Evolutionary conservation across 306 rosid genomes (phyloP).

Genomic region (Alnus rubra): DNA sequence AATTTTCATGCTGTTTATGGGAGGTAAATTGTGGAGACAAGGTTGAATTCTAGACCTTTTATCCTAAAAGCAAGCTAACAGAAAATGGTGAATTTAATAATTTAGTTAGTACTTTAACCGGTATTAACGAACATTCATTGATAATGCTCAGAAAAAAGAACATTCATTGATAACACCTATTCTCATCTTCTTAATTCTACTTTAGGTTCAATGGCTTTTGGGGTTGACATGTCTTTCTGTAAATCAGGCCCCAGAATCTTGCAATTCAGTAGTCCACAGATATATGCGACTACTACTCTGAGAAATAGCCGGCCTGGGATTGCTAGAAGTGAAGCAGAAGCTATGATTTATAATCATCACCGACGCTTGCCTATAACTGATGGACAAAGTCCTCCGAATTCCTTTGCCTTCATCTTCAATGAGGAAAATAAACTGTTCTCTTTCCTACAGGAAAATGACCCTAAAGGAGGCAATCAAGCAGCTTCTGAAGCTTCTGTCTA

Average conservation of each 20-base stretch:
- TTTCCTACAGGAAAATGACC: slow-evolving; percentile 31
- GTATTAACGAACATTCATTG: neutral
- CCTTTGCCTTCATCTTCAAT: slow-evolving; percentile 21
- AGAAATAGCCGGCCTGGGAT: slow-evolving; percentile 33
- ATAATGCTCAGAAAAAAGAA: no score
- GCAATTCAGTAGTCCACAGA: slow-evolving; percentile 50
- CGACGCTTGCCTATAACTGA: slow-evolving; percentile 6
- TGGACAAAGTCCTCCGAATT: slow-evolving; percentile 22
- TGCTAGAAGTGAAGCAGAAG: slow-evolving; percentile 26
- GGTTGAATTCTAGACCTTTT: no score
- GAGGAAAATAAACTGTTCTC: slow-evolving; percentile 30
- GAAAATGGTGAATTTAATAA: no score
- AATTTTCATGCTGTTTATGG: neutral
- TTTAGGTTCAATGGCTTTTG: neutral
- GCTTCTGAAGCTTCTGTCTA: slow-evolving; percentile 19
- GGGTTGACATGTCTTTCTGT: slow-evolving; percentile 2
- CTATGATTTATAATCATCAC: slow-evolving; percentile 19
- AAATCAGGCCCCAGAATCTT: slow-evolving; percentile 51
- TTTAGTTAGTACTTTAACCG: no score
- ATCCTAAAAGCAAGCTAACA: no score
- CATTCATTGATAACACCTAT: neutral
- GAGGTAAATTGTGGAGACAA: no score
- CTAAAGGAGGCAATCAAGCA: slow-evolving; percentile 20
- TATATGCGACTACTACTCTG: slow-evolving; percentile 29
- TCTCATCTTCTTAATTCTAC: neutral